Conservation (phyloP, 202 grass and related monocot species). For the Eragrostis tef region DNA sequence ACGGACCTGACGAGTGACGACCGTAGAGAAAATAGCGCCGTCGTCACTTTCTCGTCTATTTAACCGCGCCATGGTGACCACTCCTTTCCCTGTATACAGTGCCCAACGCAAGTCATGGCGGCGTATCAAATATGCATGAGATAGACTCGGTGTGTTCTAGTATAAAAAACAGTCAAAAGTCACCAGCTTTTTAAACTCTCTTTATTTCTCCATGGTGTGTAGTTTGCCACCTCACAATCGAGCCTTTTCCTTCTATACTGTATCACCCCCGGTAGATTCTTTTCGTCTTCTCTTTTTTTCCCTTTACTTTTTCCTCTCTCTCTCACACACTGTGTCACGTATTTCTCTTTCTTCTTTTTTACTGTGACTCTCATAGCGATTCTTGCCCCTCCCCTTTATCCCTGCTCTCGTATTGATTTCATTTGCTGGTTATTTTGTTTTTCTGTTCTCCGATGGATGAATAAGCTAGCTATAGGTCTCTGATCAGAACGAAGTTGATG, state of each 20-base stretch:
- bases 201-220: neutral
- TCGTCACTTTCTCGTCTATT: conserved; percentile 42
- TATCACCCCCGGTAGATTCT: conserved; percentile 28
- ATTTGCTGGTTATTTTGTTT: neutral
- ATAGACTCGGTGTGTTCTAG: neutral
- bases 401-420: neutral
- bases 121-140: conserved; percentile 11
- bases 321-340: neutral
- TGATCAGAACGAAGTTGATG: neutral
- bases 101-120: neutral
- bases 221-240: conserved; percentile 11
- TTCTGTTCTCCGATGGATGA: too few species aligned
- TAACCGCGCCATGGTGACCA: conserved; percentile 9
- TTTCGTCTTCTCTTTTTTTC: neutral
- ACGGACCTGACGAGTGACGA: too few species aligned
- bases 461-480: too few species aligned
- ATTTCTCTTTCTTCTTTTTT: conserved; percentile 15
- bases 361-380: neutral
- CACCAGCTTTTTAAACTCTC: conserved; percentile 11
- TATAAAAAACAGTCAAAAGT: conserved; percentile 25
- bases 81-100: conserved; percentile 35
- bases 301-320: conserved; percentile 2
- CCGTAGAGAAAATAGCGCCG: neutral
- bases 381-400: neutral
- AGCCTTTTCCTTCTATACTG: neutral